Evolutionary conservation across 306 rosid species (phyloP), one percentile per base, ranked within the genome.

Genomic region (Begonia fuchsioides): DNA sequence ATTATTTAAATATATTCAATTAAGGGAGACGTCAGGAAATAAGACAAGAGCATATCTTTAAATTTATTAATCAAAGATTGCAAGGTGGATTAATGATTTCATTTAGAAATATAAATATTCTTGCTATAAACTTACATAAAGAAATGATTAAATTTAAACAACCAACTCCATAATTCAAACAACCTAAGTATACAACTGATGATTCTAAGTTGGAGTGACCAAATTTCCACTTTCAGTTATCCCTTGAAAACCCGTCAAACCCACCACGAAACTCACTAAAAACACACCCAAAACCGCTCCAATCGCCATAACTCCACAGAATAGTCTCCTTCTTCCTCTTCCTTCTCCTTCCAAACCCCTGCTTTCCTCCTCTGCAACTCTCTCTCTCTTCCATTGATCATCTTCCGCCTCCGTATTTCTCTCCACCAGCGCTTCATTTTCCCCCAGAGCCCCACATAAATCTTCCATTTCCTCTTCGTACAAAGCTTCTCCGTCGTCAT

Each of bases 131-230:
- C n/a, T n/a, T n/a, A n/a, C n/a, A n/a, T n/a, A n/a, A n/a, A n/a
- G n/a, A n/a, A n/a, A n/a, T n/a, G n/a, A n/a, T n/a, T n/a, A n/a
- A n/a, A n/a, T n/a, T n/a, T n/a, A n/a, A 19, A 4, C 32, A 7
- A 26, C 3, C 6, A 26, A 26, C 6, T 3, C 6, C 2, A 7
- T 3, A 26, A 26, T 26, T 26, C 32, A 26, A 26, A 26, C 6
- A 3, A 26, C 32, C 32, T 26, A 26, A 1, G 32, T 26, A 26
- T 26, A 1, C 6, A 3, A 26, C 6, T 7, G 5, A 3, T 26
- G 32, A 52, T 18, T 40, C 17, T 54, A 54, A n/a, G 59, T 54
- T 43, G 59, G 59, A 54, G 13, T 10, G 32, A 54, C 19, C n/a
- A 54, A 54, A 20, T 35, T 46, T 43, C 41, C 59, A 54, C 11